phyloP scores from a whole-genome alignment of 176 grass and related monocot species.

The Avena insularis region DNA sequence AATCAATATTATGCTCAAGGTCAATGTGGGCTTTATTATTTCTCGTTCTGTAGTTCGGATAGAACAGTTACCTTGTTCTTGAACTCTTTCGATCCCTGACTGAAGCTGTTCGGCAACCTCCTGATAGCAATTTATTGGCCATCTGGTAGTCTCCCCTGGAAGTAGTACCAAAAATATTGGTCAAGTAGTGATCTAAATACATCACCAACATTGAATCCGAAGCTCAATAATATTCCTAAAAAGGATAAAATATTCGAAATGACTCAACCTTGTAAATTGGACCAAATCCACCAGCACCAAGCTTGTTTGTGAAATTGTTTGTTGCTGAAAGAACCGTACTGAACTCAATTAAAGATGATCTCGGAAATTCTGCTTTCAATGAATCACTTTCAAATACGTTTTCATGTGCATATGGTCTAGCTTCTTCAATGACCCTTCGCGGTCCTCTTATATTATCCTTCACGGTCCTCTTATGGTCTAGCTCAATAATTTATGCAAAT shows the following conservation, averaged over 20 bases:
- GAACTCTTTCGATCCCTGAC: conserved; percentile 63
- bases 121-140: conserved; percentile 73
- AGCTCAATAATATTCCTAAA: not conserved
- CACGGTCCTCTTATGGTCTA: too few relatives aligned
- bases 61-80: conserved; percentile 69
- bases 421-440: conserved; percentile 14
- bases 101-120: conserved; percentile 54
- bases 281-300: conserved; percentile 71
- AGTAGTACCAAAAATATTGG: conserved; percentile 20
- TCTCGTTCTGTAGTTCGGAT: conserved; percentile 31
- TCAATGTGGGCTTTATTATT: not conserved
- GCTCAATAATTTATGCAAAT: not conserved
- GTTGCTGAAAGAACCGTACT: conserved; percentile 61
- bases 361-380: conserved; percentile 31
- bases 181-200: not conserved
- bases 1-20: not conserved
- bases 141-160: conserved; percentile 60
- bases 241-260: not conserved
- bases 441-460: not conserved
- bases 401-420: conserved; percentile 29
- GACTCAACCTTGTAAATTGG: conserved; percentile 68
- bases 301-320: conserved; percentile 61
- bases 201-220: not conserved
- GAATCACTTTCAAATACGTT: conserved; percentile 30
- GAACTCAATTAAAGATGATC: conserved; percentile 61